phyloP scores from a whole-genome alignment of 2,329 filamentous ascomycete species.

The Eutypella sp. region DNA sequence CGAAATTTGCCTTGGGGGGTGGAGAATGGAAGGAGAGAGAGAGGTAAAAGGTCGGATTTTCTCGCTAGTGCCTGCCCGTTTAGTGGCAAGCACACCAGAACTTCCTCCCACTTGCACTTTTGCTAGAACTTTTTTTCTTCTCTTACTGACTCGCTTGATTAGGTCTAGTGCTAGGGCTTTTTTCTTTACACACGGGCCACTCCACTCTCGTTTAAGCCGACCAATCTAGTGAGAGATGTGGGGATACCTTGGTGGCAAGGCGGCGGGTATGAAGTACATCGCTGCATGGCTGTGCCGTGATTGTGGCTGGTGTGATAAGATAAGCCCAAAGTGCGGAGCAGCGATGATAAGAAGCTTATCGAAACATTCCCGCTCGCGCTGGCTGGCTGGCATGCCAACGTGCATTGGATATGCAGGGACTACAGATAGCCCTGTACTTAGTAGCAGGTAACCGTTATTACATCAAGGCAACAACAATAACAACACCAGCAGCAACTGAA shows the following conservation, averaged over 20 bases:
- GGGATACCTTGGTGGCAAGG: no score
- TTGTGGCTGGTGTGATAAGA: background rate
- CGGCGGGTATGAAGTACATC: background rate
- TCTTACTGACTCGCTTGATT: background rate
- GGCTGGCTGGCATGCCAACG: no score
- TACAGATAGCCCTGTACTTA: background rate
- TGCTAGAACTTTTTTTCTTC: background rate
- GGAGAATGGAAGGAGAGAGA: no score
- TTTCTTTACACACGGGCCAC: background rate
- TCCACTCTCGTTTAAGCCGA: background rate
- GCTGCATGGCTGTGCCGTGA: background rate
- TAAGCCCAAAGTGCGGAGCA: background rate
- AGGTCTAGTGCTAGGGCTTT: slow-evolving; percentile 1
- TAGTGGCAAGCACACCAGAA: no score
- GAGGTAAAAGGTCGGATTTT: background rate
- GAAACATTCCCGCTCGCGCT: no score
- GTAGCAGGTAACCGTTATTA: background rate
- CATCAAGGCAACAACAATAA: no score
- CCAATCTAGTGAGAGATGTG: no score
- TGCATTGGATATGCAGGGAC: background rate
- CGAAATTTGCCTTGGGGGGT: background rate
- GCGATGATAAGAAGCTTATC: background rate
- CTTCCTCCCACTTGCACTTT: no score
- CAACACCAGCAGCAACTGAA: no score
- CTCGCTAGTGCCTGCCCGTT: background rate